Evolutionary conservation across 2,329 filamentous ascomycete genomes (phyloP), one percentile per base, ranked within the genome.

Genomic region (Beauveria medogensis): DNA sequence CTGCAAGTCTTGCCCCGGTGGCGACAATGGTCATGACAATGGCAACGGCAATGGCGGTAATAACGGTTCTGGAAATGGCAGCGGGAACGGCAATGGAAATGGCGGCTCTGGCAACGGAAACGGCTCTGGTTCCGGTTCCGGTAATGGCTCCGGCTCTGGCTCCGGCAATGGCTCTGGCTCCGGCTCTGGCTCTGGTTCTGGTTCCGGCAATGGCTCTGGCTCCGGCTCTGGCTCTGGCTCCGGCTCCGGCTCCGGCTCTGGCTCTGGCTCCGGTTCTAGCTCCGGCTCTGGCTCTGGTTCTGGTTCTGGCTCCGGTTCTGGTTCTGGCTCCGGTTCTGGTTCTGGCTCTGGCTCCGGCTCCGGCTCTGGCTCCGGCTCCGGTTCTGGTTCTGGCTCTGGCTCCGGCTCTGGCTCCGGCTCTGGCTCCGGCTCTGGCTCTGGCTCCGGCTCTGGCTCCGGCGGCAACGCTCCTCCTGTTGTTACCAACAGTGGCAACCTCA

Each of bases 1-100:
- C 22, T 60, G 59, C 59, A 60, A 50, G 44, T 51, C 30, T 30
- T 60, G 58, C 51, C 50, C 48, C 6, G 58, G 58, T 18, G 30
- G 51, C 24, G 40, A 37, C 22, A 37, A 37, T 20, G 43, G 43
- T 9, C 48, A 48, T 20, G 55, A 43, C 9, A 37, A 34, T 16
- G 28, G 44, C 20, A 40, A 40, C 2, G 43, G 43, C n/a, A 57
- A 57, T 20, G 53, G 53, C 28, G 9, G 9, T 40, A 20, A 30
- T n/a, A 20, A 26, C 43, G 44, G 44, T 18, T 37, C 24, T 10
- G 55, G 55, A n/a, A 41, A 16, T 26, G 34, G 44, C 30, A 40
- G 24, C 7, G 46, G 55, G 22, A 40, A 40, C 12, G 55, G 55
- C 28, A n/a, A 10, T 22, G 55, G 55, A 20, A 12, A 10, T 22